Evolutionary conservation across 2,329 filamentous ascomycete genomes (phyloP), one percentile per base, ranked within the genome.

Genomic region (Ascochyta rabiei): DNA sequence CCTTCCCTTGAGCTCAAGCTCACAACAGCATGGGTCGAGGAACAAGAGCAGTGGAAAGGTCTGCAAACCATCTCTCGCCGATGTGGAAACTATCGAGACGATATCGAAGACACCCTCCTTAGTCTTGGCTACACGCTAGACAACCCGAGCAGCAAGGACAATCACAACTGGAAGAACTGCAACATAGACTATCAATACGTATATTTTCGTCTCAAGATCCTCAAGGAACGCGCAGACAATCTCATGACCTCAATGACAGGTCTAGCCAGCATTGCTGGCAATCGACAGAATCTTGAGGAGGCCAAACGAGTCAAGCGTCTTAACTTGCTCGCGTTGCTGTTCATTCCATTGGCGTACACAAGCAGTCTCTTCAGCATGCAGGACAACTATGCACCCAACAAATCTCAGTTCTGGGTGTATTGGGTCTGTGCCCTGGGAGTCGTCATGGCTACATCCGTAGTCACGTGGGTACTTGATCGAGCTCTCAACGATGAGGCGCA

Each of bases 161-260:
- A 38, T 4, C 18, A 10, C 2, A 48, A 62, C 28, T 74, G 71
- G 70, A 62, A 58, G 31, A 62, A 73, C 35, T 66, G 62, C 35
- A 50, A 67, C 16, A 63, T 66, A 10, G 71, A 74, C 47, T 70
- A 72, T 21, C 69, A 72, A 51, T 73, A 74, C 35, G 66, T 66
- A 0, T 73, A 73, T 38, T 64, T 67, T 35, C 70, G 71, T 1
- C 59, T 74, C 31, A 68, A 69, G 44, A 58, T 69, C 18, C 65
- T 74, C 15, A 74, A 73, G 28, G 61, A 66, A 38, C 69, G 71
- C 6, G 68, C 69, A 12, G 70, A 73, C 31, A 72, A 66, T 6
- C 64, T 74, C 16, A 72, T 72, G 56, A 61, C 64, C 24, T 66
- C 69, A 2, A 73, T 74, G 71, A 74, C 70, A 0, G 71, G 71